Percentiles rank a stretch among this genome's conserved stretches.
phyloP scores from a whole-genome alignment of 164 flowering plant species.

The Malania oleifera region DNA sequence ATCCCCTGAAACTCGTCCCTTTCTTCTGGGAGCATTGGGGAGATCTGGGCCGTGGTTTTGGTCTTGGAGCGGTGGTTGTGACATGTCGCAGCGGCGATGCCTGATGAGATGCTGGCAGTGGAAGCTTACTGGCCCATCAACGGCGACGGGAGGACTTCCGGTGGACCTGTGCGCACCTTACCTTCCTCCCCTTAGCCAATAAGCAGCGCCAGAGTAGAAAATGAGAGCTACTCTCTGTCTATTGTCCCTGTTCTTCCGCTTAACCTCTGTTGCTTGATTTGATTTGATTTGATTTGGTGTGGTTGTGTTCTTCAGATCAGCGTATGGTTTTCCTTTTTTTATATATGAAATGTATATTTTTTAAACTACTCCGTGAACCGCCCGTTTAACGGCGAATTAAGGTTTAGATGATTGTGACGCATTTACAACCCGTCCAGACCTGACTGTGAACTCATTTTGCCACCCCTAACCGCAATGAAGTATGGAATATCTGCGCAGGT shows the following conservation, averaged over 20 bases:
- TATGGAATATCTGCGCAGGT: no score
- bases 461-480: no score
- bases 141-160: background rate
- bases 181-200: background rate
- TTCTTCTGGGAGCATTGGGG: conserved; percentile 14
- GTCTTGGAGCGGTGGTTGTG: conserved; percentile 17
- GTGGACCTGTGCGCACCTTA: background rate
- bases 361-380: no score
- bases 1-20: background rate
- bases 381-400: no score
- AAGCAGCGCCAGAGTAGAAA: background rate
- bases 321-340: no score
- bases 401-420: no score
- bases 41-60: conserved; percentile 25
- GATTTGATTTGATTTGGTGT: no score
- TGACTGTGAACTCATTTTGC: no score
- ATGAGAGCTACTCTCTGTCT: background rate
- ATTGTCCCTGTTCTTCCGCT: background rate
- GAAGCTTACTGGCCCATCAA: conserved; percentile 63
- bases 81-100: conserved; percentile 24
- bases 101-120: conserved; percentile 20
- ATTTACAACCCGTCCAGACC: no score
- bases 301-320: no score
- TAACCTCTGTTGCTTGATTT: no score
- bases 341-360: no score